A percentile compares a stretch with the other conserved stretches of the same genome.
These are phyloP conservation scores for Knufia fluminis DNA, from an alignment of 2,329 filamentous ascomycete genomes.

Conservation along the genomic window DNA sequence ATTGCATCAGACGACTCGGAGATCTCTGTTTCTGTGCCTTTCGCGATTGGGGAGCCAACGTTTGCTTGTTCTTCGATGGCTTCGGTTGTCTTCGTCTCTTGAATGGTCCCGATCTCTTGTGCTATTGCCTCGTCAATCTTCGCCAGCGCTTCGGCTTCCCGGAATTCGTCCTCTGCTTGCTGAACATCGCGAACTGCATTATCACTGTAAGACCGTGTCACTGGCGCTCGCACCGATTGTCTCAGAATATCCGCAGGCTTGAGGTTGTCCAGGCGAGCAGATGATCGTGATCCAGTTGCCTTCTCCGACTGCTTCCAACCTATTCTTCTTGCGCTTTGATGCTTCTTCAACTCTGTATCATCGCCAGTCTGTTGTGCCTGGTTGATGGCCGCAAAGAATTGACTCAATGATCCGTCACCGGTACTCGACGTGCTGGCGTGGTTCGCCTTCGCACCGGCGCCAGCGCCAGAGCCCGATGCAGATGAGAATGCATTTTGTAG, in stretches of 20 bases:
- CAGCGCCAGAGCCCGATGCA: conserved; percentile 39
- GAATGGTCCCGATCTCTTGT: conserved; percentile 60
- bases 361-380: conserved; percentile 59
- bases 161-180: conserved; percentile 42
- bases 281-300: conserved; percentile 20
- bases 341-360: conserved; percentile 82
- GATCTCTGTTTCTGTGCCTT: conserved; percentile 1
- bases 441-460: conserved; percentile 47
- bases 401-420: conserved; percentile 63
- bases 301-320: conserved; percentile 64
- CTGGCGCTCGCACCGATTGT: conserved; percentile 14
- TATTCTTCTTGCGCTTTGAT: conserved; percentile 77
- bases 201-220: conserved; percentile 44
- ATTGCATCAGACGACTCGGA: conserved; percentile 22
- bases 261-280: conserved; percentile 21
- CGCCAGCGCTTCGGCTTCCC: conserved; percentile 49
- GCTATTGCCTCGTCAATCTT: conserved; percentile 79
- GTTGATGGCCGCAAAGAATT: conserved; percentile 86
- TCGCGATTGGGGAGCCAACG: conserved; percentile 1
- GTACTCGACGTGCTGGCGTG: conserved; percentile 42
- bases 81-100: conserved; percentile 34
- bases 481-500: conserved; percentile 70
- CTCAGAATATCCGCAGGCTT: conserved; percentile 19
- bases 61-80: conserved; percentile 19
- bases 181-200: conserved; percentile 53